phyloP scores from a whole-genome alignment of 148 eudicot species.

The Linanthus parryae region DNA sequence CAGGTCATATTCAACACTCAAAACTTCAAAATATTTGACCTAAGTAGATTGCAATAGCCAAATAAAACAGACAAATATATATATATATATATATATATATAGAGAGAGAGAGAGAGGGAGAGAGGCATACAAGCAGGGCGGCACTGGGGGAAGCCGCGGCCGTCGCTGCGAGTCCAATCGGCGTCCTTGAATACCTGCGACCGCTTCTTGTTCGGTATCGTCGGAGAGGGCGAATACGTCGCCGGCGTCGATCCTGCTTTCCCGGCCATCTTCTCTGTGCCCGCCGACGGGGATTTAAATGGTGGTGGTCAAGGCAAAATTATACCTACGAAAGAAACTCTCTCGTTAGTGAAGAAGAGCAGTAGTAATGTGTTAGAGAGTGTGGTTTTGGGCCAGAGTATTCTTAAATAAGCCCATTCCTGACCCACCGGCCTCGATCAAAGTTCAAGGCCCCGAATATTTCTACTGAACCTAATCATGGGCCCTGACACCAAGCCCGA shows the following conservation, averaged over 20 bases:
- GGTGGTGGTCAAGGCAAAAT: no score
- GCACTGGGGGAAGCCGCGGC: constrained; percentile 78
- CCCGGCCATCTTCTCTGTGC: constrained; percentile 38
- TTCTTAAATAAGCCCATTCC: no score
- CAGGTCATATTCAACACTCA: no score
- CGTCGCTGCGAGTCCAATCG: constrained; percentile 73
- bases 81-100: not conserved
- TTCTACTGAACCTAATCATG: no score
- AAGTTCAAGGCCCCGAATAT: no score
- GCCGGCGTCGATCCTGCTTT: constrained; percentile 38
- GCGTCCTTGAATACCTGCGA: constrained; percentile 36
- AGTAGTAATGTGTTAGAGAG: no score
- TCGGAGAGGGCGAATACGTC: constrained; percentile 66
- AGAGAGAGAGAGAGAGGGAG: not conserved
- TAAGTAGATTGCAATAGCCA: not conserved
- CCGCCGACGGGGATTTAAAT: not conserved
- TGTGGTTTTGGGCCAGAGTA: no score
- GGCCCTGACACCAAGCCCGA: no score
- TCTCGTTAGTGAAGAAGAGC: no score
- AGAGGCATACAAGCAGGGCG: constrained; percentile 73
- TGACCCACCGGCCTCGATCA: no score
- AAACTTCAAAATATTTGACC: no score
- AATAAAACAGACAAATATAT: not conserved
- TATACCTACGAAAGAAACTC: no score
- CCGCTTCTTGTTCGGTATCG: constrained; percentile 37